These are phyloP conservation scores for Arthroderma sp. DNA, from an alignment of 2,329 filamentous ascomycete genomes.

Conservation along the genomic window DNA sequence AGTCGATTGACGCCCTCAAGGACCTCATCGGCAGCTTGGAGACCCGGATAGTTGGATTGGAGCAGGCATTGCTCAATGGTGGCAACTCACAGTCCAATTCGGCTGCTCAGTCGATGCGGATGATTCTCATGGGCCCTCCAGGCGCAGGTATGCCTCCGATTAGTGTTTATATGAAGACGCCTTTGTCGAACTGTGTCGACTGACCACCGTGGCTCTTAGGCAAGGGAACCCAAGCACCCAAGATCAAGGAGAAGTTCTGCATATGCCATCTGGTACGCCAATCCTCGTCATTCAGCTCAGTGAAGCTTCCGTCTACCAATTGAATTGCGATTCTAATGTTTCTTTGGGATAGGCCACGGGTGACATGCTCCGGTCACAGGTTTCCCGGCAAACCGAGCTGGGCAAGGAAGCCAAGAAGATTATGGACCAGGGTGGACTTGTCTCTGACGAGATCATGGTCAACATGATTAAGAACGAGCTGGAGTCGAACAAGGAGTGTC, in stretches of 20 bases:
- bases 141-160: conserved; percentile 64
- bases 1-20: conserved; percentile 68
- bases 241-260: conserved; percentile 95
- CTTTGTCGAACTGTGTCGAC: conserved; percentile 5
- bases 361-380: conserved; percentile 97
- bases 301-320: neutral
- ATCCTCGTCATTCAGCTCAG: neutral
- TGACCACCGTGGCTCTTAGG: conserved; percentile 41
- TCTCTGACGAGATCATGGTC: conserved; percentile 98
- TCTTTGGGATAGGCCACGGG: conserved; percentile 66
- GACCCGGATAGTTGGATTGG: conserved; percentile 72
- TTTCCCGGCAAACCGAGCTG: conserved; percentile 90
- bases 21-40: conserved; percentile 74
- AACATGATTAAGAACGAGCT: conserved; percentile 99
- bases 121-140: conserved; percentile 95
- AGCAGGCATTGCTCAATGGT: conserved; percentile 51
- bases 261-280: conserved; percentile 83
- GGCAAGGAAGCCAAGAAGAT: conserved; percentile 99
- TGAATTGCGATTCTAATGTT: neutral
- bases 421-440: conserved; percentile 95
- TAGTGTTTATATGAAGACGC: neutral
- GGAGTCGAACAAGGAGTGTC: conserved; percentile 86
- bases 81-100: conserved; percentile 42
- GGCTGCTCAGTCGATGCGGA: conserved; percentile 59
- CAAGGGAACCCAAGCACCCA: conserved; percentile 97